Conservation (phyloP, 352 stramenopile genomes). For the Phytophthora macrochlamydospora region DNA sequence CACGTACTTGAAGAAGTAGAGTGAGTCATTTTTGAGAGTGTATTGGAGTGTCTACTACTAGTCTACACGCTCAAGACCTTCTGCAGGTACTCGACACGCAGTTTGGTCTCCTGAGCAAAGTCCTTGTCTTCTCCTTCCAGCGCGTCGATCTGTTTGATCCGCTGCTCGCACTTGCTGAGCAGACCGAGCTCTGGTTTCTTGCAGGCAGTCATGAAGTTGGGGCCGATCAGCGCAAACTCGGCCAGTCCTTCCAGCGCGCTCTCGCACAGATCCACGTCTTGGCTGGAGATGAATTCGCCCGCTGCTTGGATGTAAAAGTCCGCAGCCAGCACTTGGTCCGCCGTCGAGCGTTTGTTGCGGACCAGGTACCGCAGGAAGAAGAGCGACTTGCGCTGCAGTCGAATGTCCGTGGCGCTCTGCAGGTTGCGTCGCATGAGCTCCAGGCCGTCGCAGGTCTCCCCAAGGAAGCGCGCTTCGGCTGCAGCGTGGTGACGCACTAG, state of each 20-base stretch:
- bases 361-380: constrained; percentile 88
- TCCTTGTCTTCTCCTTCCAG: constrained; percentile 74
- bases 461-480: constrained; percentile 67
- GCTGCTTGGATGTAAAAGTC: constrained; percentile 55
- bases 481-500: constrained; percentile 77
- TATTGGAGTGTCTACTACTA: not conserved
- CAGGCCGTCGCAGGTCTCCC: constrained; percentile 60
- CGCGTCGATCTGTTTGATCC: constrained; percentile 65
- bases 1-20: constrained; percentile 66
- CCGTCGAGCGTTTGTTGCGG: constrained; percentile 58
- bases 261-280: constrained; percentile 86
- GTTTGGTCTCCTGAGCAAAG: constrained; percentile 66
- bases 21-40: not conserved
- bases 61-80: constrained; percentile 40
- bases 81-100: constrained; percentile 58
- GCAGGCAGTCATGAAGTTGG: constrained; percentile 62
- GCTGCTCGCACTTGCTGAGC: constrained; percentile 49
- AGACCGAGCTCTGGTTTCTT: constrained; percentile 57
- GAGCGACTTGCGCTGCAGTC: constrained; percentile 81
- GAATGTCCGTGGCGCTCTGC: constrained; percentile 51
- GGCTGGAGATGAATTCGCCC: constrained; percentile 53
- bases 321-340: constrained; percentile 46
- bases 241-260: constrained; percentile 69
- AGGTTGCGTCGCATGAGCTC: constrained; percentile 64
- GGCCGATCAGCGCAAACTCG: constrained; percentile 67